Base-by-base conservation (phyloP, 305 asterid species). In the Solanum chacoense region DNA sequence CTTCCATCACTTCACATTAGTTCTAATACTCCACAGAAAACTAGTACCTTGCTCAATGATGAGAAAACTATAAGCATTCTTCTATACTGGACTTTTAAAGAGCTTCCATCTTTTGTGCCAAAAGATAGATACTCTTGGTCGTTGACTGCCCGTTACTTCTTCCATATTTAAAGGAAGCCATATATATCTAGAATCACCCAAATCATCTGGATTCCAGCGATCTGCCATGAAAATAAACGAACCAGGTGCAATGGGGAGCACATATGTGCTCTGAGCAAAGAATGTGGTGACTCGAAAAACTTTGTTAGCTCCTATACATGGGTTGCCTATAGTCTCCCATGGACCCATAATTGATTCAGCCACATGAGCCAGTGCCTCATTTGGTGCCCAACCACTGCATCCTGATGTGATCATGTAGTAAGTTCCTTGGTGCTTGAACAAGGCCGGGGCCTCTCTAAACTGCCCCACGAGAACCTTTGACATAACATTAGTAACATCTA, bases 331-430 rank as follows among this genome's bases (percentile, higher is more conserved):
- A 16, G 92, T 94, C 94, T 92, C 95, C 98, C 97, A 94, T 42
- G 97, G 95, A 89, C 97, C 98, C 45, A 92, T 22, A 36, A 95
- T 90, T 50, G 96, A 91, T 74, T 94, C 95, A 11, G 97, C 94
- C 91, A 93, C 94, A 75, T 94, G 97, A 89, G 91, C 95, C 78
- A 93, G 40, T 11, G 95, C 97, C 92, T 95, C 97, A 32, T 94
- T 95, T 3, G 98, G 97, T 28, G 94, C 91, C 96, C 97, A 95
- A 11, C 97, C 97, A 77, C 97, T 94, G 91, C 97, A 95, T 4
- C 98, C 98, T 1, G 98, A 94, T 4, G 97, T 95, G 89, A 94
- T 81, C 97, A 94, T 94, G 84, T 93, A 94, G 88, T 94, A 95
- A 45, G 91, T 88, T 3, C 92, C 93, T 8, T 76, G 10, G 42